A percentile compares a stretch with the other conserved stretches of the same genome.
Conservation (phyloP, 768 basidiomycete genomes). For the Pleurotus cornucopiae region DNA sequence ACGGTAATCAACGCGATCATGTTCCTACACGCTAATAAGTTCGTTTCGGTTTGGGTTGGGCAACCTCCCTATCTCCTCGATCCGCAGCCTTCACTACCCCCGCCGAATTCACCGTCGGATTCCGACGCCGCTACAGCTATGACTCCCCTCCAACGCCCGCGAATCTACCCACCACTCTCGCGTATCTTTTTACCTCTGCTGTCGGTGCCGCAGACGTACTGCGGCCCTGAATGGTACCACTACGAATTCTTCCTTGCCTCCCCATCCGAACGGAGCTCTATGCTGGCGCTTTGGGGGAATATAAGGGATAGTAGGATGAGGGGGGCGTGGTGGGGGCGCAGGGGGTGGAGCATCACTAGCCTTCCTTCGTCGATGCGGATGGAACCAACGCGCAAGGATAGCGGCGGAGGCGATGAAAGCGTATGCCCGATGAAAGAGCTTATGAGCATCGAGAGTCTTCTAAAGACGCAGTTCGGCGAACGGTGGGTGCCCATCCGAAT, state of each 20-base stretch:
- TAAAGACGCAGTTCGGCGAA: neutral
- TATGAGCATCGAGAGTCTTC: neutral
- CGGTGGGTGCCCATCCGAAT: neutral
- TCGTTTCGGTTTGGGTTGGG: constrained; percentile 38
- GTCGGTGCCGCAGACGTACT: constrained; percentile 14
- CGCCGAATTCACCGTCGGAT: neutral
- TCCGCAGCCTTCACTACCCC: neutral
- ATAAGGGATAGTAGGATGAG: constrained; percentile 13
- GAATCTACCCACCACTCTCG: constrained; percentile 15
- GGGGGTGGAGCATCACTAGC: neutral
- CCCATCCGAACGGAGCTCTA: constrained; percentile 13
- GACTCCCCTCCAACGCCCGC: constrained; percentile 14
- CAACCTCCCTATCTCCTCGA: neutral
- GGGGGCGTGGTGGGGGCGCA: constrained; percentile 17
- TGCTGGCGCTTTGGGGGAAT: constrained; percentile 10
- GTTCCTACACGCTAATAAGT: constrained; percentile 39
- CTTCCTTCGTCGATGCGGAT: neutral
- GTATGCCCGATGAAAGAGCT: neutral
- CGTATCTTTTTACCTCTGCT: neutral
- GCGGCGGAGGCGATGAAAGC: neutral
- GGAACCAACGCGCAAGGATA: neutral
- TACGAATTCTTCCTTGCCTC: constrained; percentile 47
- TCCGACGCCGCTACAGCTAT: constrained; percentile 16
- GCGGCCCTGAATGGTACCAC: constrained; percentile 42
- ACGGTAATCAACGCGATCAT: constrained; percentile 46